Evolutionary conservation across 2,329 filamentous ascomycete genomes (phyloP).

Genomic region (Cladophialophora carrionii): DNA sequence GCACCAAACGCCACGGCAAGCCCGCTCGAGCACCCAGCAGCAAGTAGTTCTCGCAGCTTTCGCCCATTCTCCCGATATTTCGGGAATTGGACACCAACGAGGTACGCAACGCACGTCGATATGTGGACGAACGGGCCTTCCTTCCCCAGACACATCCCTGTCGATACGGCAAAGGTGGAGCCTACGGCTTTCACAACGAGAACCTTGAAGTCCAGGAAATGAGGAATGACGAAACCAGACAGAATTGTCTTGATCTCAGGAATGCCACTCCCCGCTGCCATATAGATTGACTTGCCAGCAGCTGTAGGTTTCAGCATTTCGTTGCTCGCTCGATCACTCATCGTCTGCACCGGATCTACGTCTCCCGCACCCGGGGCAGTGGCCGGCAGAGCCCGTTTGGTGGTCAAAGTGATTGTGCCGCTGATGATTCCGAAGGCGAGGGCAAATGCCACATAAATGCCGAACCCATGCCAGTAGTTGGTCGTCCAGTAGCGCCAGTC

Average conservation of each 20-base stretch:
- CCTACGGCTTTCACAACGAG: conserved; percentile 62
- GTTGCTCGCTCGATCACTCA: conserved; percentile 48
- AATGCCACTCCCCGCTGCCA: conserved; percentile 63
- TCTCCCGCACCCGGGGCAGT: conserved; percentile 44
- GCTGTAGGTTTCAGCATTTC: conserved; percentile 47
- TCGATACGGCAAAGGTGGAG: conserved; percentile 61
- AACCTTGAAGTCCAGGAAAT: conserved; percentile 60
- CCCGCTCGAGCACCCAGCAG: conserved; percentile 61
- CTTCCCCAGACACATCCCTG: conserved; percentile 64
- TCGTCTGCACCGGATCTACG: conserved; percentile 51
- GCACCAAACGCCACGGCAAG: conserved; percentile 65
- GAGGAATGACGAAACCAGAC: conserved; percentile 63
- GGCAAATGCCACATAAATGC: conserved; percentile 56
- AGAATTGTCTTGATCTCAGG: conserved; percentile 66
- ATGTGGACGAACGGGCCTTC: conserved; percentile 67
- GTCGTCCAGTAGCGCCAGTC: conserved; percentile 52
- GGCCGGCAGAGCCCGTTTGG: conserved; percentile 55
- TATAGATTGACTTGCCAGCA: conserved; percentile 59
- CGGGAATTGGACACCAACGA: conserved; percentile 57
- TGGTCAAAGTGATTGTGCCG: conserved; percentile 55
- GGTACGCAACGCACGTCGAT: conserved; percentile 60
- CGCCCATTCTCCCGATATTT: conserved; percentile 62
- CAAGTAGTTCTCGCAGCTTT: conserved; percentile 63
- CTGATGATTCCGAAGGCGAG: conserved; percentile 56
- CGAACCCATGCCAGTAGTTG: conserved; percentile 50